Base-by-base conservation (phyloP, 2,329 filamentous ascomycete species). In the Ceratocystis harringtonii region DNA sequence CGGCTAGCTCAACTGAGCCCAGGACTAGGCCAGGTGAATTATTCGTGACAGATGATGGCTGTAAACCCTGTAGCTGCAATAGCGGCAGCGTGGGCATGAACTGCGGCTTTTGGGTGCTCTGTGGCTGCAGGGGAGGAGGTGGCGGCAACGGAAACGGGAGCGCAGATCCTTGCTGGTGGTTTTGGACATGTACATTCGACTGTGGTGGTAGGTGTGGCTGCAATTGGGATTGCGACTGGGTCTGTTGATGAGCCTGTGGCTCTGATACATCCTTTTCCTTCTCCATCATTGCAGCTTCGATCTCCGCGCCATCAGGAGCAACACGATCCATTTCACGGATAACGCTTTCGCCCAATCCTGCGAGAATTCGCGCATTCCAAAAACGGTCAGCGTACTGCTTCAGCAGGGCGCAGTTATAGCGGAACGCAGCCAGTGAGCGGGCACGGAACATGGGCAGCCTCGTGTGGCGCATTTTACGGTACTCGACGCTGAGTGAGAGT, bases 401-500 rank as follows among this genome's bases (percentile, higher is more conserved):
- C 3, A 86, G 73, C 43, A 83, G 75, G 1, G 78, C 75, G 10
- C 81, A 82, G 50, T 83, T 81, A 57, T 77, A 77, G 62, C 78
- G 77, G 70, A 86, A 85, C 0, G 80, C 75, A 15, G 75, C 76
- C 68, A 81, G 79, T 4, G 81, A 79, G n/a, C 83, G 75, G 0
- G 77, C 76, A 3, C 82, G 78, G 67, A 84, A 84, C 76, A 84
- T 81, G 1, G 82, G 79, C 0, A 84, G 74, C 12, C 79, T 78
- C 66, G 81, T 84, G 69, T 84, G 81, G 1, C 83, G 78, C 82
- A 86, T 84, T 70, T 85, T 85, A 57, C 82, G 79, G 68, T 86
- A 86, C 12, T 81, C 80, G 0, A 86, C 81, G 60, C 81, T 84
- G 0, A 87, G 76, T 0, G 84, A 80, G 0, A 87, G 76, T 0